A percentile compares a stretch with the other conserved stretches of the same genome.
Conservation (phyloP, 1,139 yeast species). For the Nakaseomyces glabratus region DNA sequence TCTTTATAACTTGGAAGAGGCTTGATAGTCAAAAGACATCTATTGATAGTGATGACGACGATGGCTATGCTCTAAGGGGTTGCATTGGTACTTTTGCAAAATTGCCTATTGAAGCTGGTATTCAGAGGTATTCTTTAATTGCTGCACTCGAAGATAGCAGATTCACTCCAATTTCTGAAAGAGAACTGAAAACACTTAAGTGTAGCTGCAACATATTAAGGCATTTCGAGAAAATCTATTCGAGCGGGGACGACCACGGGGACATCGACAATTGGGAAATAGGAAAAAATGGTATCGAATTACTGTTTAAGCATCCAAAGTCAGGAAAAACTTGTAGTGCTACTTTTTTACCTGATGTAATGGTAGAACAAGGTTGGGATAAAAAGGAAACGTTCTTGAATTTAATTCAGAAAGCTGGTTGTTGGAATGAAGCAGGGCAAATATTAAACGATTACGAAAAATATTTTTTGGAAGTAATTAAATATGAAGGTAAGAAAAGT, state of each 20-base stretch:
- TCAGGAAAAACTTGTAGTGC: slow-evolving; percentile 43
- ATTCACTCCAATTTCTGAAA: slow-evolving; percentile 51
- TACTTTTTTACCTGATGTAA: slow-evolving; percentile 86
- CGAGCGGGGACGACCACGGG: slow-evolving; percentile 12
- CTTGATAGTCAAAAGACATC: slow-evolving; percentile 17
- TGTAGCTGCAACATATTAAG: slow-evolving; percentile 34
- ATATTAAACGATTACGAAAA: slow-evolving; percentile 21
- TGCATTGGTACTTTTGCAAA: slow-evolving; percentile 81
- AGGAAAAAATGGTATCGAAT: slow-evolving; percentile 71
- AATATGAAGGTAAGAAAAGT: slow-evolving; percentile 28
- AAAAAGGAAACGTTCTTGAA: slow-evolving; percentile 60
- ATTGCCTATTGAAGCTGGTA: slow-evolving; percentile 45
- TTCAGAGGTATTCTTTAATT: slow-evolving; percentile 51
- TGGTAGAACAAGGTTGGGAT: slow-evolving; percentile 82
- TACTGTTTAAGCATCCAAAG: slow-evolving; percentile 38
- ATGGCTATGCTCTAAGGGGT: slow-evolving; percentile 52
- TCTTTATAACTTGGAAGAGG: slow-evolving; percentile 84
- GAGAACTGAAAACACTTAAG: slow-evolving; percentile 45
- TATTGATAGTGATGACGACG: slow-evolving; percentile 9
- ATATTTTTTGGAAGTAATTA: slow-evolving; percentile 27
- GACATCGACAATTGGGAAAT: slow-evolving; percentile 58
- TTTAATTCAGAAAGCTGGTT: slow-evolving; percentile 58
- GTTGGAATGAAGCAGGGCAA: slow-evolving; percentile 13
- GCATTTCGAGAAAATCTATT: slow-evolving; percentile 24
- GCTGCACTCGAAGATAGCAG: slow-evolving; percentile 75